Evolutionary conservation across 2,329 filamentous ascomycete genomes (phyloP).

Genomic region (Colletotrichum sp.): DNA sequence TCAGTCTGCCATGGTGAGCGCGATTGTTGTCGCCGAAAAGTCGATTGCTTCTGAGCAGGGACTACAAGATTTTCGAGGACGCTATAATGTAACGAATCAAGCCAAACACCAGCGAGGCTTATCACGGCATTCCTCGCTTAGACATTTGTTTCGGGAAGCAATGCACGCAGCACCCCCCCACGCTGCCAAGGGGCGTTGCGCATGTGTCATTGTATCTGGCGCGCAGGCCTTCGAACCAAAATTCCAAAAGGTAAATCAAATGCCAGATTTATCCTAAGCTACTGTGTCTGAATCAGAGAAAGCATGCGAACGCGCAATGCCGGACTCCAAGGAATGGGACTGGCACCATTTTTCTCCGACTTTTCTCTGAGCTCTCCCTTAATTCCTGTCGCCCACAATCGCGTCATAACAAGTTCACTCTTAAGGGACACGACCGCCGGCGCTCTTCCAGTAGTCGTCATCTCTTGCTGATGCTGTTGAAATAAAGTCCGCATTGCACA

Average conservation of each 20-base stretch:
- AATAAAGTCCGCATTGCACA: neutral
- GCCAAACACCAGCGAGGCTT: neutral
- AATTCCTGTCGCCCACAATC: neutral
- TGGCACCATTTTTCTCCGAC: neutral
- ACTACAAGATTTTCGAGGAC: neutral
- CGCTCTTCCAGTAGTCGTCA: neutral
- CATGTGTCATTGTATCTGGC: neutral
- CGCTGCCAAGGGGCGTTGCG: neutral
- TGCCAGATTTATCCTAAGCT: neutral
- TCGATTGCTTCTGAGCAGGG: neutral
- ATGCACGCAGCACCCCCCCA: neutral
- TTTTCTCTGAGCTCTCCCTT: neutral
- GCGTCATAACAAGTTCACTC: neutral
- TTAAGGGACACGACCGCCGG: neutral
- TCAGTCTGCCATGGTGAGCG: neutral
- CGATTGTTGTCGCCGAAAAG: neutral
- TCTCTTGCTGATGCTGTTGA: neutral
- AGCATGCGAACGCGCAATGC: neutral
- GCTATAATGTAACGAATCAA: neutral
- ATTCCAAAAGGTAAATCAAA: neutral
- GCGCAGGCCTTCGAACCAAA: neutral
- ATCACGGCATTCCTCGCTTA: neutral
- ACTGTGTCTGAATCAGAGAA: neutral
- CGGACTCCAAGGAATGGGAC: neutral
- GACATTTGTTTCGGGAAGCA: neutral